phyloP scores from a whole-genome alignment of 176 grass and related monocot genomes.

The Aegilops speltoides region DNA sequence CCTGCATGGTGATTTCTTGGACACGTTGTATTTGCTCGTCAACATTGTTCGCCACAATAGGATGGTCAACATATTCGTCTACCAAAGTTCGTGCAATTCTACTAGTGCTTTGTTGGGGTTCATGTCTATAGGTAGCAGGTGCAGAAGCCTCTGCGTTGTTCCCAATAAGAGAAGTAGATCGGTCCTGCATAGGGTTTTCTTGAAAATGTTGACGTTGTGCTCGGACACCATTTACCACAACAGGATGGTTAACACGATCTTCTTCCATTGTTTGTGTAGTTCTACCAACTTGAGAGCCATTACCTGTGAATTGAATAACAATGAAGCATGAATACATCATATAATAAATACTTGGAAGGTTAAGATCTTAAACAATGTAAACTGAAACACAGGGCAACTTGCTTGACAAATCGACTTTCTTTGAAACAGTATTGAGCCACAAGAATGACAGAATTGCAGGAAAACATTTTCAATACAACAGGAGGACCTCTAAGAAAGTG shows the following conservation, averaged over 20 bases:
- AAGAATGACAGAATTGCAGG: not conserved
- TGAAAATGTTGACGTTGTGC: constrained; percentile 15
- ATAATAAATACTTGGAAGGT: not conserved
- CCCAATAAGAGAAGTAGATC: constrained; percentile 35
- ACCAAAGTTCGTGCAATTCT: constrained; percentile 13
- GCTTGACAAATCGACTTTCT: not conserved
- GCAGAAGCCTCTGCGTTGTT: constrained; percentile 29
- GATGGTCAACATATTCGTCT: constrained; percentile 32
- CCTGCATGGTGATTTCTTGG: constrained; percentile 37
- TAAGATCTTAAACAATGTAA: constrained; percentile 10
- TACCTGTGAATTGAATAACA: constrained; percentile 25
- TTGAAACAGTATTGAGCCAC: not conserved
- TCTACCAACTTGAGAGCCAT: constrained; percentile 25
- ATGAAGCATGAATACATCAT: not conserved
- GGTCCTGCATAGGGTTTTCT: constrained; percentile 35
- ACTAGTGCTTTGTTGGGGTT: constrained; percentile 18
- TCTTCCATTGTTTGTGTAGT: constrained; percentile 27
- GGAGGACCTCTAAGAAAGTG: not conserved
- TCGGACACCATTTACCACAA: constrained; percentile 20
- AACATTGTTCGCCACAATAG: constrained; percentile 19
- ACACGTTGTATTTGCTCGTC: constrained; percentile 30
- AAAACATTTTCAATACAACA: not conserved
- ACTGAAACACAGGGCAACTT: not conserved
- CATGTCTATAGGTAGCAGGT: constrained; percentile 17
- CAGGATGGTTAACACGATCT: constrained; percentile 27